phyloP scores from a whole-genome alignment of 805 yeast genomes.

The Danielia oregonensis region DNA sequence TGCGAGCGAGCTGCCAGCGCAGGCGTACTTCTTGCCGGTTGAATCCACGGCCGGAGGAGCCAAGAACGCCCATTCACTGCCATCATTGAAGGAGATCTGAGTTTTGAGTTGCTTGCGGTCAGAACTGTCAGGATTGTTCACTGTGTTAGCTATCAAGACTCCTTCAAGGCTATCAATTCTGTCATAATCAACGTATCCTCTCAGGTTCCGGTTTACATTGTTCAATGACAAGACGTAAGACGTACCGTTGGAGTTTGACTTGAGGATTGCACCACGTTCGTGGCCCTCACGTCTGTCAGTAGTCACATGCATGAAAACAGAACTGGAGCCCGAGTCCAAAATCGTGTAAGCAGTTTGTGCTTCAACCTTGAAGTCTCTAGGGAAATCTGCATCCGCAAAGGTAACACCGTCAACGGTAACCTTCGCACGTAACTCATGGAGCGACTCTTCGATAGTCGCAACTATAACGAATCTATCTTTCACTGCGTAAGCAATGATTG shows the following conservation, averaged over 20 bases:
- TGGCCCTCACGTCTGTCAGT: conserved; percentile 45
- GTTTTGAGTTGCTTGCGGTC: conserved; percentile 59
- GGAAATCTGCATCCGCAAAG: conserved; percentile 80
- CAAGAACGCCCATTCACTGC: conserved; percentile 77
- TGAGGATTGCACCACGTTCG: conserved; percentile 77
- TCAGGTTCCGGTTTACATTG: conserved; percentile 66
- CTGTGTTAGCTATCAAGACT: conserved; percentile 68
- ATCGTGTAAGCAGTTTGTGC: conserved; percentile 66
- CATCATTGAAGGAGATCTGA: conserved; percentile 82
- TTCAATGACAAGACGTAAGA: conserved; percentile 66
- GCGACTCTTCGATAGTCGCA: conserved; percentile 52
- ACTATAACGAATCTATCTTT: conserved; percentile 70
- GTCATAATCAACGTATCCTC: conserved; percentile 88
- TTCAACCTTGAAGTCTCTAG: conserved; percentile 55
- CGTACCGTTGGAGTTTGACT: conserved; percentile 91
- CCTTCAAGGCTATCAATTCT: conserved; percentile 83
- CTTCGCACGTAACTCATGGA: conserved; percentile 52
- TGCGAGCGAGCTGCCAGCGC: conserved; percentile 46
- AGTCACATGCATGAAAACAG: conserved; percentile 82
- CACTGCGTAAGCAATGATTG: conserved; percentile 69
- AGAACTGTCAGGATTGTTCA: conserved; percentile 48
- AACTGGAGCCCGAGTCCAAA: conserved; percentile 64
- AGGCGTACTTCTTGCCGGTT: conserved; percentile 51
- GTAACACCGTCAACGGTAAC: conserved; percentile 74
- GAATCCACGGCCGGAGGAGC: conserved; percentile 68